These are phyloP conservation scores for Phaeophleospora eucalypticola DNA, from an alignment of 2,329 filamentous ascomycete species.

Conservation along the genomic window DNA sequence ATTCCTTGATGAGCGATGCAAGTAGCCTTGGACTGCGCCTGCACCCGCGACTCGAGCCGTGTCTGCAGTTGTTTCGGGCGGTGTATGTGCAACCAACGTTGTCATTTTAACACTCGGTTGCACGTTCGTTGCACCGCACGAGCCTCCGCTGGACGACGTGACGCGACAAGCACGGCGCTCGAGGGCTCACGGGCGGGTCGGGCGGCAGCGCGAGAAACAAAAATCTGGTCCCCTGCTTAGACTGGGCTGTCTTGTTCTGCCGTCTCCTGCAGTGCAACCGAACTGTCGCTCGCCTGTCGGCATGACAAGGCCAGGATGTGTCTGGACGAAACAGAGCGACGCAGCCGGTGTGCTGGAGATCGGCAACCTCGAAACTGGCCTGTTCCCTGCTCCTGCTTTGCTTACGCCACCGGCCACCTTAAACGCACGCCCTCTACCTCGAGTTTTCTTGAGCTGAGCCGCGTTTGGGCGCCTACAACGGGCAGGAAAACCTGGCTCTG, in stretches of 20 bases:
- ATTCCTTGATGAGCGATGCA: conserved; percentile 14
- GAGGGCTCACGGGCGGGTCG: neutral
- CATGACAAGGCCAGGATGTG: conserved; percentile 16
- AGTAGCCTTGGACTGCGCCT: conserved; percentile 12
- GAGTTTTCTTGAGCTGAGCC: too few relatives aligned
- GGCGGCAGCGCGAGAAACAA: conserved; percentile 2
- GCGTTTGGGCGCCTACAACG: too few relatives aligned
- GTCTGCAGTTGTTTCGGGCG: conserved; percentile 9
- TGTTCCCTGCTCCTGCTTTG: conserved; percentile 4
- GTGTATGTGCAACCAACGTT: conserved; percentile 20
- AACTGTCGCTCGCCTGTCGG: conserved; percentile 24
- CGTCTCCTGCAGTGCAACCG: conserved; percentile 15
- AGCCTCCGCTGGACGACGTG: conserved; percentile 20
- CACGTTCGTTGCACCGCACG: conserved; percentile 16
- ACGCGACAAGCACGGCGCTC: too few relatives aligned
- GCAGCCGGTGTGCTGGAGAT: conserved; percentile 1
- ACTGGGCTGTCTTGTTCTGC: neutral
- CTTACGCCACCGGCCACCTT: conserved; percentile 5
- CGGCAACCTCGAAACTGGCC: conserved; percentile 3
- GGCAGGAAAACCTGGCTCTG: neutral
- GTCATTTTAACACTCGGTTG: conserved; percentile 20
- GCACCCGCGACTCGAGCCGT: conserved; percentile 1
- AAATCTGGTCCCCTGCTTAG: conserved; percentile 1
- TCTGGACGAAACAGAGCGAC: conserved; percentile 3
- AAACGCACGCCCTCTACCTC: too few relatives aligned